Conservation (phyloP, 352 stramenopile species). For the Globisporangium mamillatum region DNA sequence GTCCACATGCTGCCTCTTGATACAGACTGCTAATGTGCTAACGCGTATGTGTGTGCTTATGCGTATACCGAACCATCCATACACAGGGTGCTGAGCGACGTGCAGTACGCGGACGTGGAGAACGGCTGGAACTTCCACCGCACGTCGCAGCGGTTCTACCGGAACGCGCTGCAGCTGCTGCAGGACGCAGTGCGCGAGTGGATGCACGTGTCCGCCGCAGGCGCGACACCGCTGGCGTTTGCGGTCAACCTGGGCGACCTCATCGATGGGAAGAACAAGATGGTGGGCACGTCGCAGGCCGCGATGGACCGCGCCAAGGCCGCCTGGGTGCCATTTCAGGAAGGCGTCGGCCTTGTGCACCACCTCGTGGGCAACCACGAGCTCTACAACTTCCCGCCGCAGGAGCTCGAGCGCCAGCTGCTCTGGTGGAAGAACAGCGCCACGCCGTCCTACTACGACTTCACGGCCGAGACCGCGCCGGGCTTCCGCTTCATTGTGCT, state of each 20-base stretch:
- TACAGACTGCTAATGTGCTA: background rate
- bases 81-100: conserved; percentile 59
- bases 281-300: conserved; percentile 34
- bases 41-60: background rate
- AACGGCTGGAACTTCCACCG: conserved; percentile 78
- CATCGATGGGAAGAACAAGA: conserved; percentile 77
- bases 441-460: conserved; percentile 64
- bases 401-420: conserved; percentile 43
- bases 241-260: conserved; percentile 80
- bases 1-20: background rate
- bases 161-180: conserved; percentile 57
- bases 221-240: conserved; percentile 34
- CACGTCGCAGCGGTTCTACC: conserved; percentile 66
- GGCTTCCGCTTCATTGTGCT: conserved; percentile 64
- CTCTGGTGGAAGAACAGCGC: conserved; percentile 22
- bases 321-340: conserved; percentile 43
- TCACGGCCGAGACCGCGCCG: conserved; percentile 36
- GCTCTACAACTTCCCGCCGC: conserved; percentile 72
- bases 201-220: conserved; percentile 26
- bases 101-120: conserved; percentile 82
- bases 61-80: too few relatives aligned
- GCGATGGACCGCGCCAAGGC: conserved; percentile 42
- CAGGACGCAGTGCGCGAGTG: conserved; percentile 45
- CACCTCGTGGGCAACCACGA: conserved; percentile 86
- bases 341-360: conserved; percentile 51